A percentile compares a stretch with the other conserved stretches of the same genome.
phyloP scores from a whole-genome alignment of 495 filamentous ascomycete species.

The Aspergillus ellipticus region DNA sequence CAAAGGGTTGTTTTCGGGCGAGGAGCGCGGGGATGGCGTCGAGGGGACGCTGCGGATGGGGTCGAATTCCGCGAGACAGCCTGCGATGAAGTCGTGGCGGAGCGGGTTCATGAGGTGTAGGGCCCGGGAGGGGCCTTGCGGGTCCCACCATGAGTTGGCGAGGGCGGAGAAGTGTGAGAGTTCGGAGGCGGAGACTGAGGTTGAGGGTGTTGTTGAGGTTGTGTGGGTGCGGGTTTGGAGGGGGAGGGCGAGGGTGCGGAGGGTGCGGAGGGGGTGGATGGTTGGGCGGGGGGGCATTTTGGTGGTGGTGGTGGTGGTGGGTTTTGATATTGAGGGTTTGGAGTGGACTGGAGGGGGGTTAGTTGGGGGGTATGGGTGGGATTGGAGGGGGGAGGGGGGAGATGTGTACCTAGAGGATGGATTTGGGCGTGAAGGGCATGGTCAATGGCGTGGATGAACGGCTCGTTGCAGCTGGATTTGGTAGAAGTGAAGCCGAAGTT shows the following conservation, averaged over 20 bases:
- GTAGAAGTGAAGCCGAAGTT: slow-evolving; percentile 9
- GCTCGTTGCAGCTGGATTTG: background rate
- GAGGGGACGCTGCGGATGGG: slow-evolving; percentile 14
- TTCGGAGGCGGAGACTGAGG: slow-evolving; percentile 79
- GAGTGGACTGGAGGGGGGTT: background rate
- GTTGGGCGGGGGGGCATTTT: slow-evolving; percentile 7
- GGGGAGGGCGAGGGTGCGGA: background rate
- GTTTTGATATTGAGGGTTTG: background rate
- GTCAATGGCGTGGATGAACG: slow-evolving; percentile 5
- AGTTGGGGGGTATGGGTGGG: background rate
- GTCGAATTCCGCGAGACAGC: slow-evolving; percentile 53
- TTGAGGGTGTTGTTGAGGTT: slow-evolving; percentile 47
- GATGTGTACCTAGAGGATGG: background rate
- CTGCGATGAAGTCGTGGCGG: slow-evolving; percentile 83
- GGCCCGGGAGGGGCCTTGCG: slow-evolving; percentile 84
- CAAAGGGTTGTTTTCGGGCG: slow-evolving; percentile 34
- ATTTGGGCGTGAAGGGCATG: slow-evolving; percentile 1
- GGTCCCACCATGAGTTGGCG: slow-evolving; percentile 96
- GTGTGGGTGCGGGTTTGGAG: slow-evolving; percentile 4
- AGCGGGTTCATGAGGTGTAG: slow-evolving; percentile 98
- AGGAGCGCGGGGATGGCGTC: background rate
- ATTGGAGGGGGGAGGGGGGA: background rate
- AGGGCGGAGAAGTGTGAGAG: slow-evolving; percentile 91
- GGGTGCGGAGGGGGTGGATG: slow-evolving; percentile 6
- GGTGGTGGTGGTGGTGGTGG: background rate